Conservation (phyloP, 106 monocot species). For the Platanthera guangdongensis region DNA sequence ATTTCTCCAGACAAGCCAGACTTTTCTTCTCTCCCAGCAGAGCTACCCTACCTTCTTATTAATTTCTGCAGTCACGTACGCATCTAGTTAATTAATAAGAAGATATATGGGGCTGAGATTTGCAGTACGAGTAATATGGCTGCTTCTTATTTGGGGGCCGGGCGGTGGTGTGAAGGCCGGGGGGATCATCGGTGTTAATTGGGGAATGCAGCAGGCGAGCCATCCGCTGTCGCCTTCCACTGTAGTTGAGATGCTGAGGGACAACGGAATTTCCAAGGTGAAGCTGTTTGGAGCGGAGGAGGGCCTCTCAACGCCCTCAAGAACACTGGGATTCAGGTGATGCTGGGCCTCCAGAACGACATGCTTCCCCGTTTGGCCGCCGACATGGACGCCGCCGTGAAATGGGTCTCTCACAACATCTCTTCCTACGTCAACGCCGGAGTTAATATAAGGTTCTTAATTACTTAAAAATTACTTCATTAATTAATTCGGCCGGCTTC, state of each 20-base stretch:
- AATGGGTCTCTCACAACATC: constrained; percentile 68
- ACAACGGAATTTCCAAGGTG: constrained; percentile 60
- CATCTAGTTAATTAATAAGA: too few relatives aligned
- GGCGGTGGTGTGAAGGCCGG: constrained; percentile 9
- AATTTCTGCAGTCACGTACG: too few relatives aligned
- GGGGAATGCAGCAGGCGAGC: constrained; percentile 77
- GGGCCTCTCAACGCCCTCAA: constrained; percentile 31
- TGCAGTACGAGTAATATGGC: too few relatives aligned
- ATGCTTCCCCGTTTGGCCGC: constrained; percentile 47
- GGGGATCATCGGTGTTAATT: constrained; percentile 49
- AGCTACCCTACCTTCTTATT: too few relatives aligned
- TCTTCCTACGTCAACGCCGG: constrained; percentile 48
- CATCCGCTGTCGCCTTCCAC: constrained; percentile 44
- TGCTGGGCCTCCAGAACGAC: constrained; percentile 84
- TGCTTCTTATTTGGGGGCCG: too few relatives aligned
- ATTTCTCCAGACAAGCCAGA: too few relatives aligned
- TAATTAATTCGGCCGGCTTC: too few relatives aligned
- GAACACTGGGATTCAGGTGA: constrained; percentile 57
- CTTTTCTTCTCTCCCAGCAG: too few relatives aligned
- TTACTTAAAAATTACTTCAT: too few relatives aligned
- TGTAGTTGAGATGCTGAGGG: constrained; percentile 67
- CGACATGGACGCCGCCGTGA: constrained; percentile 32
- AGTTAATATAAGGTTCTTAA: constrained; percentile 54
- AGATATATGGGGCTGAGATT: too few relatives aligned
- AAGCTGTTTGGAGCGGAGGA: constrained; percentile 80